Evolutionary conservation across 2,329 filamentous ascomycete species (phyloP), one percentile per base, ranked within the genome.

Genomic region (Fonsecaea pedrosoi): DNA sequence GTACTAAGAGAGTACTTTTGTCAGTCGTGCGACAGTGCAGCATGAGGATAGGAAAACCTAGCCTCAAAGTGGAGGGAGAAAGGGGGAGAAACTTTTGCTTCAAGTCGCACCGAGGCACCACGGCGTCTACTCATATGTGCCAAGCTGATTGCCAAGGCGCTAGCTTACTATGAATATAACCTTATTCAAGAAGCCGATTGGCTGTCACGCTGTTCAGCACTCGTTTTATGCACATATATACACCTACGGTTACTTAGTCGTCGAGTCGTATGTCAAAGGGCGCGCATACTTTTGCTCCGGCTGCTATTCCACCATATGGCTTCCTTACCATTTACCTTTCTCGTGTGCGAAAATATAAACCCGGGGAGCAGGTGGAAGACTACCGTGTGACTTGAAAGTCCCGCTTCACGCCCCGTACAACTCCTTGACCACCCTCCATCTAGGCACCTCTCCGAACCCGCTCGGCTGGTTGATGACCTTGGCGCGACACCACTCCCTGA

Each of bases 401-500:
- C 21, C 13, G 21, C 9, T 13, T 50, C 45, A 50, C 21, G 3
- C 45, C 2, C 18, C 55, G 7, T 40, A 42, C 7, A 61, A 21
- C 13, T 61, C 59, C 18, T n/a, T 54, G 18, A 61, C 45, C 13
- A 48, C 59, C 25, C 59, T 54, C 59, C 59, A 61, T 4, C 45
- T 38, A 1, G 59, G 59, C 3, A 54, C 54, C 35, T 61, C 45
- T 4, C 59, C 59, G 25, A 61, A 54, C 0, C 59, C 59, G 59
- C 59, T 61, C 13, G 59, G 59, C 32, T 61, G 59, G 12, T 34
- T 61, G 45, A 90, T 80, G 1, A 82, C 87, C 82, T 90, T 91
- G 25, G 84, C 86, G 73, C 83, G 80, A 58, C 88, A 77, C 83
- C 87, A 90, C 75, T 90, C 87, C 5, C 84, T 80, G 61, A 89